phyloP scores from a whole-genome alignment of 208 protist species.

The Wallacemonas sp. region DNA sequence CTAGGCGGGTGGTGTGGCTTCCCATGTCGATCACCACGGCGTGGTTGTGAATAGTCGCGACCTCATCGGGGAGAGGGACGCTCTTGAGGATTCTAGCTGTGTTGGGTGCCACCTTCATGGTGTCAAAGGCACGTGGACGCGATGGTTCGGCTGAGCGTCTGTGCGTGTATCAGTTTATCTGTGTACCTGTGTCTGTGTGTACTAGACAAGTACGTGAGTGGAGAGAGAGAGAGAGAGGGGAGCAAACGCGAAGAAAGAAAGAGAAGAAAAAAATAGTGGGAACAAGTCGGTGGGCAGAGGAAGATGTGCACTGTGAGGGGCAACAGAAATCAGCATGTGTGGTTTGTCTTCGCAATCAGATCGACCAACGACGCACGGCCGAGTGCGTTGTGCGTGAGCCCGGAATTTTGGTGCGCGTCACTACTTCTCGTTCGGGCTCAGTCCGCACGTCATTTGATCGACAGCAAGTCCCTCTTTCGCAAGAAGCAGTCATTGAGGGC shows the following conservation, averaged over 20 bases:
- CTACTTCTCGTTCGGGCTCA: too few species aligned
- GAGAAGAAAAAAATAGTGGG: slow-evolving; percentile 3
- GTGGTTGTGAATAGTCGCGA: slow-evolving; percentile 68
- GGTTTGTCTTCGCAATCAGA: too few species aligned
- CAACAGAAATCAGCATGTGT: too few species aligned
- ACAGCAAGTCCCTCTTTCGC: too few species aligned
- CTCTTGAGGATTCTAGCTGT: slow-evolving; percentile 85
- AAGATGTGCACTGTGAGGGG: too few species aligned
- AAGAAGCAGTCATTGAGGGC: too few species aligned
- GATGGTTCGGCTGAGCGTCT: neutral
- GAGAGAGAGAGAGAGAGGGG: too few species aligned
- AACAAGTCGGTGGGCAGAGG: neutral
- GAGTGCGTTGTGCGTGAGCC: too few species aligned
- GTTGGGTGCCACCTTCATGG: slow-evolving; percentile 87
- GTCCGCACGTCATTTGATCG: too few species aligned
- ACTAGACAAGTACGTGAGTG: too few species aligned
- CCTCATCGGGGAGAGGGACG: slow-evolving; percentile 90
- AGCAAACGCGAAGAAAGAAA: slow-evolving; percentile 21
- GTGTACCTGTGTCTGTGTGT: neutral
- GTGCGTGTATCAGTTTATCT: neutral
- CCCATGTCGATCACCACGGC: slow-evolving; percentile 89
- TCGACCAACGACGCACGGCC: too few species aligned
- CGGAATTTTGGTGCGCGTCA: too few species aligned
- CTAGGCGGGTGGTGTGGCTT: slow-evolving; percentile 76
- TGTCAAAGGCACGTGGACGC: neutral